Base-by-base conservation (phyloP, 2,329 filamentous ascomycete genomes). In the Pseudopithomyces chartarum region DNA sequence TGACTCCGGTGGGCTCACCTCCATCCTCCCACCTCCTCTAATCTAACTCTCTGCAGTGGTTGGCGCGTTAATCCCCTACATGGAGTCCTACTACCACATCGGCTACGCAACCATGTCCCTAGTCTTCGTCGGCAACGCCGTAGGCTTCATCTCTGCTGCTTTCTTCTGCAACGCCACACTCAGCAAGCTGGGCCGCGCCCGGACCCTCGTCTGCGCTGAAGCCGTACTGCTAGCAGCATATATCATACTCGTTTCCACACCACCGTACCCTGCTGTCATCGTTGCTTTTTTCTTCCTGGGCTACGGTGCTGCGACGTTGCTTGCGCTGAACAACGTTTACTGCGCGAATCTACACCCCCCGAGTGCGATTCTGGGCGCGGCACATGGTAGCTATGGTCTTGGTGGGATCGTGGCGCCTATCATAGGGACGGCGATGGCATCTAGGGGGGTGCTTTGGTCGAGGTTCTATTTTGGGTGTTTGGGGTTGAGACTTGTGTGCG, bases 61-160 rank as follows among this genome's bases (percentile, higher is more conserved):
- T 1, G 91, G 91, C 68, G 90, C 91, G 11, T 70, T 95, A 55
- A 90, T 96, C 63, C 91, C 91, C 0, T 92, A 92, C 68, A 90
- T 96, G 74, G 90, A 94, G 71, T 81, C 78, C 73, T 85, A 90
- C 66, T 96, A 94, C 69, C 63, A 81, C 56, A 91, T 95, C 54
- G 88, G 88, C 40, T 94, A 95, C 71, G 89, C 87, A 2, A 76
- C 91, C 8, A 90, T 95, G 2, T 94, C 91, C 1, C 79, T 94
- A 36, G 90, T 96, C 67, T 96, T 95, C 78, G 84, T 95, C 29
- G 85, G 88, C 43, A 90, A 90, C 64, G 90, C 91, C 0, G 62
- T 88, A 4, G 91, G 91, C 15, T 96, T 92, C 77, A 87, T 96
- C 67, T 73, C 83, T 12, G 88, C 89, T 1, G 91, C 91, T 1